Percentiles rank a stretch among this genome's conserved stretches.
Conservation (phyloP, 2,329 filamentous ascomycete genomes). For the Calonectria henricotiae region DNA sequence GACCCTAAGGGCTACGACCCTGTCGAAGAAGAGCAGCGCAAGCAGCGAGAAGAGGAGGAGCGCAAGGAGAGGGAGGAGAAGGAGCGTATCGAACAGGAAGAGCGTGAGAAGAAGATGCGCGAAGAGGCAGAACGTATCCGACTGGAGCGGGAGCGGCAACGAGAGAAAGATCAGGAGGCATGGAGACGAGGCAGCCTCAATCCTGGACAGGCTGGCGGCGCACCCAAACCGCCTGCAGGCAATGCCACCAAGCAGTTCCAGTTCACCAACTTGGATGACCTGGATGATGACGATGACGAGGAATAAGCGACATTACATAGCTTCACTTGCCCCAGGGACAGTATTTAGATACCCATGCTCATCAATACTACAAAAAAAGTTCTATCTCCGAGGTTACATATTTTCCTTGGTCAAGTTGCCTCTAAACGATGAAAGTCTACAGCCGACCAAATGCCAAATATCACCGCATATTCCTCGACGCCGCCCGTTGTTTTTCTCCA, state of each 20-base stretch:
- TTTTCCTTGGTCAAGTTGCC: constrained; percentile 27
- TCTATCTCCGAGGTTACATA: constrained; percentile 11
- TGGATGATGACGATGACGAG: constrained; percentile 67
- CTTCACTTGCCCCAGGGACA: background rate
- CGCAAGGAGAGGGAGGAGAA: constrained; percentile 65
- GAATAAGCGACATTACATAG: constrained; percentile 47
- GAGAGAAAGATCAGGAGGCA: constrained; percentile 62
- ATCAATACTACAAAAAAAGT: constrained; percentile 9
- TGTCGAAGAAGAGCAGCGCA: constrained; percentile 68
- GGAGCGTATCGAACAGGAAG: constrained; percentile 65
- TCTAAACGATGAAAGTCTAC: constrained; percentile 39
- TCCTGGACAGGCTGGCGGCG: constrained; percentile 43
- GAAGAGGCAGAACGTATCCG: constrained; percentile 60
- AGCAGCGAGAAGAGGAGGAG: constrained; percentile 68
- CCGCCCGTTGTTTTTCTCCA: constrained; percentile 37
- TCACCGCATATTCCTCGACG: constrained; percentile 34
- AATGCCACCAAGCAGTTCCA: constrained; percentile 70
- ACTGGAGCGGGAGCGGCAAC: constrained; percentile 63
- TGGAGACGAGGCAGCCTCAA: constrained; percentile 61
- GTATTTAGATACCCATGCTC: constrained; percentile 11
- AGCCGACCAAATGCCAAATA: constrained; percentile 28
- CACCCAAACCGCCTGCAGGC: constrained; percentile 52
- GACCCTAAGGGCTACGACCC: constrained; percentile 76
- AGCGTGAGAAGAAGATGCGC: constrained; percentile 61
- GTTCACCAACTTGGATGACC: constrained; percentile 70